phyloP scores from a whole-genome alignment of 2,329 filamentous ascomycete species.

The Sporothrix phasma region DNA sequence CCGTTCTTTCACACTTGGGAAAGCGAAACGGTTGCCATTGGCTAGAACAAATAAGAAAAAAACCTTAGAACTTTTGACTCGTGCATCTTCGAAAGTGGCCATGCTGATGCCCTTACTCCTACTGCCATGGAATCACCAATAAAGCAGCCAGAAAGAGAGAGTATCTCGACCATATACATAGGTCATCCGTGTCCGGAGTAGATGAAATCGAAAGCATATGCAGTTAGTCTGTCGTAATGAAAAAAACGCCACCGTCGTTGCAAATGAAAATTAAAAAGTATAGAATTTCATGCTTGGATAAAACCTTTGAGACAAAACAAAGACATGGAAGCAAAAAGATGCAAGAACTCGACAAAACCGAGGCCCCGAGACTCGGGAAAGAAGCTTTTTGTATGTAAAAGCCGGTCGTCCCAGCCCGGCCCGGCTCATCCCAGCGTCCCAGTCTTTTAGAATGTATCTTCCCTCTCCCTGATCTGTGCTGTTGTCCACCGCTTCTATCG shows the following conservation, averaged over 20 bases:
- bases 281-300: neutral
- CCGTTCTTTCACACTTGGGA: conserved; percentile 5
- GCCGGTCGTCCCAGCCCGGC: neutral
- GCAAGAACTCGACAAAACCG: neutral
- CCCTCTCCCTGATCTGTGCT: neutral
- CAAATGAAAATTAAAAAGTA: neutral
- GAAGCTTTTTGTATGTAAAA: neutral
- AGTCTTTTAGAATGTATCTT: neutral
- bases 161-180: too few relatives aligned
- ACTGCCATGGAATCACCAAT: too few relatives aligned
- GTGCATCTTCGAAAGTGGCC: too few relatives aligned
- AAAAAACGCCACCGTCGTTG: neutral
- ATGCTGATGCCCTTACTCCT: too few relatives aligned
- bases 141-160: too few relatives aligned
- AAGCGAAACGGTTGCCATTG: neutral
- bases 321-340: neutral
- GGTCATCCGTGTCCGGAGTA: too few relatives aligned
- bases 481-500: neutral
- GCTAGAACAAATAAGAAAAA: neutral
- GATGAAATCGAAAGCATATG: neutral
- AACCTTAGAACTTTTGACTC: neutral
- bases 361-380: neutral
- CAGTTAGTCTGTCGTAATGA: neutral
- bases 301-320: neutral
- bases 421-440: neutral